Conservation (phyloP, 2,329 filamentous ascomycete genomes). For the Chrysosporium keratinophilum region DNA sequence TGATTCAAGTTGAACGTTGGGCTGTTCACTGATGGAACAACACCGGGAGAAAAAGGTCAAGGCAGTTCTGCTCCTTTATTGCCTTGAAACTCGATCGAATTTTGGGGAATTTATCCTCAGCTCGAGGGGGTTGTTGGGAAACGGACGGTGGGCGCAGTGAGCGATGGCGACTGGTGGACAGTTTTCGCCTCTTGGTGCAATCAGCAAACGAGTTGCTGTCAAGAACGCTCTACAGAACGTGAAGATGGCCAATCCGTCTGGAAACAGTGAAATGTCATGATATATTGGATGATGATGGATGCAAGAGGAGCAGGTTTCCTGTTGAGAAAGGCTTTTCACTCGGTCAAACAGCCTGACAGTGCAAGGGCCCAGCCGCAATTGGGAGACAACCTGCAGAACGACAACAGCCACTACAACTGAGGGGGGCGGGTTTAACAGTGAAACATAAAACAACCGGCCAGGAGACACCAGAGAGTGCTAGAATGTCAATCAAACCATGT, state of each 20-base stretch:
- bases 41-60: background rate
- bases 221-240: background rate
- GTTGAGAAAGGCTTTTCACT: background rate
- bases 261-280: background rate
- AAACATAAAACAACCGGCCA: slow-evolving; percentile 7
- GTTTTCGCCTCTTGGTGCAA: slow-evolving; percentile 9
- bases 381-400: slow-evolving; percentile 5
- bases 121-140: background rate
- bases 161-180: background rate
- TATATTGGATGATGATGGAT: slow-evolving; percentile 3
- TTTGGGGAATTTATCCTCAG: slow-evolving; percentile 1
- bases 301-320: background rate
- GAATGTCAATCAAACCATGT: background rate
- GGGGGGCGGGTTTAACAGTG: background rate
- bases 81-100: background rate
- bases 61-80: background rate
- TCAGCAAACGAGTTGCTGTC: background rate
- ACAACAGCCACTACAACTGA: background rate
- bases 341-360: background rate
- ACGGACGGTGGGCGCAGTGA: slow-evolving; percentile 3
- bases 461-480: background rate
- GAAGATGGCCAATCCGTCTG: background rate
- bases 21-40: background rate
- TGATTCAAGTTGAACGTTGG: background rate
- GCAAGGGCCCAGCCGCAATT: slow-evolving; percentile 1